Conservation (phyloP, 305 asterid species). For the Nicotiana rustica region DNA sequence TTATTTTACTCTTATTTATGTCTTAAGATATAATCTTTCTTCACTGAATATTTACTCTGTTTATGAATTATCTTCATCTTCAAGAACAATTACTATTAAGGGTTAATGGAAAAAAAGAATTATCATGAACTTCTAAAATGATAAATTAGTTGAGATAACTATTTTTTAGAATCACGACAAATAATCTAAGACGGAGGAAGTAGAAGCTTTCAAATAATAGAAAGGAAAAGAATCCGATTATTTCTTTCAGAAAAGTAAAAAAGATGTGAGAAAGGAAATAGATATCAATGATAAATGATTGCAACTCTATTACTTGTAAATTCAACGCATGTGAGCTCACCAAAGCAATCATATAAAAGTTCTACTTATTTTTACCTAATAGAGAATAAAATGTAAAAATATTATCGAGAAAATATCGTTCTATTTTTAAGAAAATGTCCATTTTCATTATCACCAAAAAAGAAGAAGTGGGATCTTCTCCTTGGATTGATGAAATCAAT, state of each 20-base stretch:
- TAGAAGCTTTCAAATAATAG: not conserved
- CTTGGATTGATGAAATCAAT: not conserved
- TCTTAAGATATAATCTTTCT: too few species aligned
- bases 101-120: too few species aligned
- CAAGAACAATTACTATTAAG: too few species aligned
- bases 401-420: not conserved
- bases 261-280: not conserved
- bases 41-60: too few species aligned
- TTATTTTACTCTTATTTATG: too few species aligned
- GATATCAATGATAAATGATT: not conserved
- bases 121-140: too few species aligned
- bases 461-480: not conserved
- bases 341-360: constrained; percentile 17
- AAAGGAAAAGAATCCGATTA: not conserved
- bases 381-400: not conserved
- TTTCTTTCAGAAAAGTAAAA: constrained; percentile 1
- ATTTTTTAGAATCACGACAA: too few species aligned
- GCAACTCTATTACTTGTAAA: not conserved
- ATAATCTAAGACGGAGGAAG: too few species aligned
- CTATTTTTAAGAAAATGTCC: not conserved
- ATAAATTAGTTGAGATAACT: too few species aligned
- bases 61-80: too few species aligned
- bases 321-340: not conserved
- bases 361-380: not conserved
- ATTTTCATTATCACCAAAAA: not conserved